Evolutionary conservation across 192 early-diverging fungal genomes (phyloP).

Genomic region (Pilobolus umbonatus): DNA sequence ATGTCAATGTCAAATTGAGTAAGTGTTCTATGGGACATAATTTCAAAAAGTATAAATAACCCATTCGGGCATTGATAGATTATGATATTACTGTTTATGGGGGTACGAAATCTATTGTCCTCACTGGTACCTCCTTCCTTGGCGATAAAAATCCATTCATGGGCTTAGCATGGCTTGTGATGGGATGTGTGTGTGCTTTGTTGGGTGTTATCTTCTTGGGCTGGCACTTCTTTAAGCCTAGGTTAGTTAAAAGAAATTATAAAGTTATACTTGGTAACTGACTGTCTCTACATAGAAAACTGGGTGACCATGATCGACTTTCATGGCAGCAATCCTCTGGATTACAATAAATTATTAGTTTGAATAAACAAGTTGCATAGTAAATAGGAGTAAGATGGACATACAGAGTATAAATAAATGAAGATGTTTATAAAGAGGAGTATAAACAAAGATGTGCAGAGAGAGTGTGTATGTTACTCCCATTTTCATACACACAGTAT

Average conservation of each 20-base stretch:
- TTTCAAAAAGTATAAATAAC: conserved; percentile 14
- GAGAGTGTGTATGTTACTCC: too few species aligned
- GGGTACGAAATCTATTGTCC: conserved; percentile 92
- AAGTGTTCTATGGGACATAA: conserved; percentile 33
- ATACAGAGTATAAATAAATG: too few species aligned
- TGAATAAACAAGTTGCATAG: too few species aligned
- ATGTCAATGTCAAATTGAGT: conserved; percentile 72
- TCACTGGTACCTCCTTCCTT: conserved; percentile 90
- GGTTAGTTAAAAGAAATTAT: conserved; percentile 37
- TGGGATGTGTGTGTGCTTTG: conserved; percentile 86
- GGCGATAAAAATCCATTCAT: conserved; percentile 98
- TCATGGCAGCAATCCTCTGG: conserved; percentile 70
- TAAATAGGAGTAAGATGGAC: too few species aligned
- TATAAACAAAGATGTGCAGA: too few species aligned
- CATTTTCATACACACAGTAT: too few species aligned
- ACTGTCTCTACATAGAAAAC: conserved; percentile 52
- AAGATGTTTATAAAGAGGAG: too few species aligned
- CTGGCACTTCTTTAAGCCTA: conserved; percentile 91
- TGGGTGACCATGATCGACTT: conserved; percentile 95
- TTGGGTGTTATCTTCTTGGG: conserved; percentile 85
- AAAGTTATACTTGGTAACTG: not conserved
- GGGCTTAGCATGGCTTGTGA: conserved; percentile 89
- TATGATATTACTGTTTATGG: conserved; percentile 84
- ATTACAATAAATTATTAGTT: too few species aligned
- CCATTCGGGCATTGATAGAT: conserved; percentile 41